Conservation (phyloP, 495 filamentous ascomycete species). For the Xylaria telfairii region DNA sequence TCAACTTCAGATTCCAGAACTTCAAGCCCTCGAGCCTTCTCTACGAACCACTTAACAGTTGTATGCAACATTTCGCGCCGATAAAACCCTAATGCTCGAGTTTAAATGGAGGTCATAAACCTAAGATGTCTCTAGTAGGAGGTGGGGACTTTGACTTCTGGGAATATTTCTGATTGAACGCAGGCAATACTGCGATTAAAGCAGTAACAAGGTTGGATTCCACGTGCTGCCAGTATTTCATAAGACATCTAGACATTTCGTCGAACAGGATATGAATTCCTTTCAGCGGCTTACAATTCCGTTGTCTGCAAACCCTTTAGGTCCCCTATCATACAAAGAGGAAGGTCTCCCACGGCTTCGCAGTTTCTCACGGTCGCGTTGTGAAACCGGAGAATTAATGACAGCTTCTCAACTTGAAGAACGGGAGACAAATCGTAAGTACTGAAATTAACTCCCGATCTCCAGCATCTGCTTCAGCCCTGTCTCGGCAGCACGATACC, state of each 20-base stretch:
- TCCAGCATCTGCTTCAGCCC: slow-evolving; percentile 71
- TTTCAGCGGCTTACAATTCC: neutral
- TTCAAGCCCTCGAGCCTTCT: no score
- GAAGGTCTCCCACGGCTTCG: neutral
- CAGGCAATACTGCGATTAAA: neutral
- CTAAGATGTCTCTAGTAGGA: no score
- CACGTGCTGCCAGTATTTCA: neutral
- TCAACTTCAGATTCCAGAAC: no score
- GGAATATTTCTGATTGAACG: neutral
- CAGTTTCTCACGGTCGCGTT: no score
- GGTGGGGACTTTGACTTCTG: no score
- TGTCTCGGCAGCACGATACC: slow-evolving; percentile 76
- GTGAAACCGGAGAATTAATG: neutral
- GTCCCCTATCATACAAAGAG: neutral
- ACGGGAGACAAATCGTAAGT: neutral
- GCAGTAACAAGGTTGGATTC: neutral
- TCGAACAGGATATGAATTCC: neutral
- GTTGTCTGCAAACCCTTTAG: no score
- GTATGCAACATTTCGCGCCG: no score
- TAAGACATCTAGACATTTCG: neutral
- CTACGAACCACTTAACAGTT: no score
- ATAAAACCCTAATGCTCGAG: no score
- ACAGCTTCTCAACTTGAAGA: neutral
- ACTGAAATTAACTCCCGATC: slow-evolving; percentile 26
- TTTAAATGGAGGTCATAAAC: no score